These are phyloP conservation scores for Astrocystis sublimbata DNA, from an alignment of 495 filamentous ascomycete species.

Conservation along the genomic window DNA sequence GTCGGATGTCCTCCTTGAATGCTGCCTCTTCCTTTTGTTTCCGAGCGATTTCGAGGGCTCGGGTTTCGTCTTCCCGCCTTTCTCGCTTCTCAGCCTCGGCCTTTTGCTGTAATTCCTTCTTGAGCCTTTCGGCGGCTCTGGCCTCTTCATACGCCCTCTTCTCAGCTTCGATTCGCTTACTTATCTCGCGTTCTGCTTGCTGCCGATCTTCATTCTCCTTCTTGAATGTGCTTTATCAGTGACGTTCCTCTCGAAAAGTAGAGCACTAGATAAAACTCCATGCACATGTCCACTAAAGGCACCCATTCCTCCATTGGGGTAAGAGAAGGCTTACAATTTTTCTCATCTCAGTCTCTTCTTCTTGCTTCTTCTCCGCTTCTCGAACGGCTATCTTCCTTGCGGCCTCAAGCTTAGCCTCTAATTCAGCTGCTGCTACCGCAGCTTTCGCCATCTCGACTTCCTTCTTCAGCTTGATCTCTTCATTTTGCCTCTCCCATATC, in stretches of 20 bases:
- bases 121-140: not conserved
- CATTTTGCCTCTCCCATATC: slow-evolving; percentile 26
- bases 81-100: slow-evolving; percentile 22
- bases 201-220: slow-evolving; percentile 3
- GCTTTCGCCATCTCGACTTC: slow-evolving; percentile 8
- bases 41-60: not conserved
- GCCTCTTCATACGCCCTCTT: slow-evolving; percentile 2
- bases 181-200: slow-evolving; percentile 44
- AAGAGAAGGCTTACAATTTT: slow-evolving; percentile 5
- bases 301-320: not conserved
- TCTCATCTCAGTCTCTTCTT: slow-evolving; percentile 1
- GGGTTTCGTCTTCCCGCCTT: slow-evolving; percentile 39
- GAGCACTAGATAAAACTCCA: not conserved
- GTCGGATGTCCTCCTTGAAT: not conserved
- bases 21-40: not conserved
- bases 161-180: slow-evolving; percentile 23
- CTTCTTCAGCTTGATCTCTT: slow-evolving; percentile 8
- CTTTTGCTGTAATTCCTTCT: slow-evolving; percentile 15
- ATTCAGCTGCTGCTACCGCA: slow-evolving; percentile 28
- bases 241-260: not conserved
- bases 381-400: slow-evolving; percentile 16
- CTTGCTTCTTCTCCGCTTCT: slow-evolving; percentile 12
- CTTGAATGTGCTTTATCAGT: not conserved
- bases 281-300: not conserved
- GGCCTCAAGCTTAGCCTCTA: slow-evolving; percentile 33